phyloP scores from a whole-genome alignment of 768 basidiomycete species.

The Holtermannia corniformis region DNA sequence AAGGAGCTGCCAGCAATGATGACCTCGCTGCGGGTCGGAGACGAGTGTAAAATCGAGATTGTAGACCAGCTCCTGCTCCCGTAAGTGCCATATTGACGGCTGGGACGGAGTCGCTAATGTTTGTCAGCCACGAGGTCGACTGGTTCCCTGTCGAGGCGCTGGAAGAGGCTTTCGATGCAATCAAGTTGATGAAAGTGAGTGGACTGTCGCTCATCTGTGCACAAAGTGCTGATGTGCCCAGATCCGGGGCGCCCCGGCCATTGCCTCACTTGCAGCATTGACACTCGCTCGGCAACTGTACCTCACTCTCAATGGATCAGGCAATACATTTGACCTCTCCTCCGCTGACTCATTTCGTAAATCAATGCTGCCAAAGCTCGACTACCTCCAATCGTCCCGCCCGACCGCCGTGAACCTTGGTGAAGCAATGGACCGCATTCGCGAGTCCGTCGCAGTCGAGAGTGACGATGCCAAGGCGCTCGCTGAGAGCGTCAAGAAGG shows the following conservation, averaged over 20 bases:
- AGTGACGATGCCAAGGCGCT: slow-evolving; percentile 41
- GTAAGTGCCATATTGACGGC: slow-evolving; percentile 16
- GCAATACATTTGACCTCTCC: slow-evolving; percentile 42
- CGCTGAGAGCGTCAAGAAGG: slow-evolving; percentile 54
- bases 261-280: slow-evolving; percentile 81
- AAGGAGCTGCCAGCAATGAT: slow-evolving; percentile 41
- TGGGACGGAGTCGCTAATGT: neutral
- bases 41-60: slow-evolving; percentile 61
- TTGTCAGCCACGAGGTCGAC: slow-evolving; percentile 45
- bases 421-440: slow-evolving; percentile 67
- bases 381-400: slow-evolving; percentile 72
- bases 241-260: slow-evolving; percentile 90
- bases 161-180: slow-evolving; percentile 82
- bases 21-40: slow-evolving; percentile 40
- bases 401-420: slow-evolving; percentile 95
- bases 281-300: slow-evolving; percentile 44
- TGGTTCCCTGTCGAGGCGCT: slow-evolving; percentile 52
- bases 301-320: neutral
- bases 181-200: slow-evolving; percentile 84
- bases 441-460: slow-evolving; percentile 33
- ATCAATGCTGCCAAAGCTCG: slow-evolving; percentile 48
- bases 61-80: slow-evolving; percentile 83
- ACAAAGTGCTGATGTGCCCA: slow-evolving; percentile 19
- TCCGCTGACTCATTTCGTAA: slow-evolving; percentile 52
- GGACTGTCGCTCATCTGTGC: neutral